Percentiles rank a stretch among this genome's conserved stretches.
Conservation (phyloP, 2,329 filamentous ascomycete species). For the Paraconiothyrium brasiliense region DNA sequence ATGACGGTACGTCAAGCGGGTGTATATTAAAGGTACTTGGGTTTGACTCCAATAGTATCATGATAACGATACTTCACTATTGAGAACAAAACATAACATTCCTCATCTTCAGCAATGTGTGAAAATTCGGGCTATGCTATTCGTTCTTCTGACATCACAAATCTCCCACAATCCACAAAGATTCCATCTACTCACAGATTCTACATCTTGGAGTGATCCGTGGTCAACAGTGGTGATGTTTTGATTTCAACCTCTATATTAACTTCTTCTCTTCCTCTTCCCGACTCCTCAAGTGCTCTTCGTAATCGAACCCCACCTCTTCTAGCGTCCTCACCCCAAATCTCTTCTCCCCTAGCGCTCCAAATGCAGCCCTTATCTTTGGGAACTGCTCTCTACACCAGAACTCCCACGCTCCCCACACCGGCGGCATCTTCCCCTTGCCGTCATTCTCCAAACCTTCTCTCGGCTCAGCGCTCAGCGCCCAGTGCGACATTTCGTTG, state of each 20-base stretch:
- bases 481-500: constrained; percentile 73
- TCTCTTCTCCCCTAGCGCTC: constrained; percentile 67
- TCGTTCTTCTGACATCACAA: no score
- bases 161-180: no score
- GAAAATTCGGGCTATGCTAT: no score
- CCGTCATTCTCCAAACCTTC: constrained; percentile 54
- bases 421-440: constrained; percentile 72
- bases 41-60: no score
- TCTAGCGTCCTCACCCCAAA: constrained; percentile 68
- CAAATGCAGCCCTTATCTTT: constrained; percentile 77
- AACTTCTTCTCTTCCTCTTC: constrained; percentile 18
- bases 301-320: constrained; percentile 76
- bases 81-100: no score
- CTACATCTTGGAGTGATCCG: no score
- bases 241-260: constrained; percentile 1
- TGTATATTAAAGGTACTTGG: no score
- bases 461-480: constrained; percentile 53
- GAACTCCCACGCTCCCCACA: constrained; percentile 74
- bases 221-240: neutral
- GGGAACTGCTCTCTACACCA: constrained; percentile 77
- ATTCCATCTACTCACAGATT: no score
- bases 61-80: no score
- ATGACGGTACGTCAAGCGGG: no score
- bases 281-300: constrained; percentile 33
- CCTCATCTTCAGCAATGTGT: no score